Evolutionary conservation across 164 flowering plant genomes (phyloP), one percentile per base, ranked within the genome.

Genomic region (Dillenia suffruticosa): DNA sequence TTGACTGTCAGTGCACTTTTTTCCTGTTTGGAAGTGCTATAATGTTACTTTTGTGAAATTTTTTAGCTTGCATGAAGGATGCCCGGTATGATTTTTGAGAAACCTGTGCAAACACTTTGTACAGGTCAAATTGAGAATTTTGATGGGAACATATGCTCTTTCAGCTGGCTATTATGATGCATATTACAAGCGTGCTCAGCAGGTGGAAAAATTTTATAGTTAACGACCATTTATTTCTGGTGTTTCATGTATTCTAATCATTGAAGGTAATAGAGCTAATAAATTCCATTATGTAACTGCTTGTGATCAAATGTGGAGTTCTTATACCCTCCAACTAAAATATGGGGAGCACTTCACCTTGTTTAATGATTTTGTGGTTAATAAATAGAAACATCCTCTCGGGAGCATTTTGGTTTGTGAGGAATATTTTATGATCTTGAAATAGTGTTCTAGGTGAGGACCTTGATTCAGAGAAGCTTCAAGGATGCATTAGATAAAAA

Each of bases 81-180:
- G 40, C 40, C 40, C 40, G 5, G 40, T 26, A 26, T 26, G 40
- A 26, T 26, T 26, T 26, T 26, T 26, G 40, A 56, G 19, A 49
- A 46, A 19, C 16, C n/a, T 43, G 5, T 46, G 49, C 61, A 12
- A 14, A 3, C 13, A 55, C 32, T 59, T 69, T 63, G 17, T 68
- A 44, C 83, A 94, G 98, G 98, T 94, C 44, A 91, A 94, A 76
- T 89, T 76, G 93, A 86, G 99, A 81, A 90, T 94, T 65, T 70
- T 94, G 49, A 94, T 81, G 91, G 99, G 99, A 62, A 94, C 97
- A 46, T 94, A 89, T 78, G 97, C 95, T 52, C 95, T 94, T 66
- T 94, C 99, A 43, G 92, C 96, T 74, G 99, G 99, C 62, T 94
- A 94, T 73, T 94, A 89, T 81, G 99, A 94, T 86, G 97, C 95